Conservation (phyloP, 805 yeast species). For the Torulaspora delbrueckii region DNA sequence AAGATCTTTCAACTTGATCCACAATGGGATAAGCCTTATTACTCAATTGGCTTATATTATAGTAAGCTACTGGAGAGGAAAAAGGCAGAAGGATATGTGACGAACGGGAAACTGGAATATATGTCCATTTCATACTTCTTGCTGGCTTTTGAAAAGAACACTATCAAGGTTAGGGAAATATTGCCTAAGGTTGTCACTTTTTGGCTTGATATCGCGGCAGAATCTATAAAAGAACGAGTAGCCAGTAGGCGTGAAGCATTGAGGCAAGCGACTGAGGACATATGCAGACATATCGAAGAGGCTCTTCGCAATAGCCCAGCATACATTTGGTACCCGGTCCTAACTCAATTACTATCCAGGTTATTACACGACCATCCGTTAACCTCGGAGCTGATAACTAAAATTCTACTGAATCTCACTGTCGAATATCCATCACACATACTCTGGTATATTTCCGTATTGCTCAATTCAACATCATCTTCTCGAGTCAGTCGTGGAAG, state of each 20-base stretch:
- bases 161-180: constrained; percentile 69
- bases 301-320: constrained; percentile 45
- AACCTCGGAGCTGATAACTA: constrained; percentile 51
- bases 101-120: constrained; percentile 30
- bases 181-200: constrained; percentile 84
- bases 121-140: constrained; percentile 31
- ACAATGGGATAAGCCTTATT: constrained; percentile 74
- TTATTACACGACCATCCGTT: constrained; percentile 56
- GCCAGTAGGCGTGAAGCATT: constrained; percentile 28
- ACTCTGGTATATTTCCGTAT: constrained; percentile 67
- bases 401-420: constrained; percentile 55
- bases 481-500: constrained; percentile 46
- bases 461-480: constrained; percentile 52
- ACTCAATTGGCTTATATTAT: constrained; percentile 72
- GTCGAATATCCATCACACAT: constrained; percentile 72
- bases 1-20: constrained; percentile 51
- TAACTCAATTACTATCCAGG: constrained; percentile 82
- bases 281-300: constrained; percentile 45
- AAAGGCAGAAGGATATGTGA: constrained; percentile 36
- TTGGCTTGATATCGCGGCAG: constrained; percentile 74
- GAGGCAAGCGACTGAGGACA: constrained; percentile 40
- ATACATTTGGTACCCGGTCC: constrained; percentile 71
- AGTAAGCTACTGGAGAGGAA: constrained; percentile 72
- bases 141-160: constrained; percentile 37
- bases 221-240: constrained; percentile 23